Base-by-base conservation (phyloP, 2,329 filamentous ascomycete genomes). In the Hypoxylon sp. region DNA sequence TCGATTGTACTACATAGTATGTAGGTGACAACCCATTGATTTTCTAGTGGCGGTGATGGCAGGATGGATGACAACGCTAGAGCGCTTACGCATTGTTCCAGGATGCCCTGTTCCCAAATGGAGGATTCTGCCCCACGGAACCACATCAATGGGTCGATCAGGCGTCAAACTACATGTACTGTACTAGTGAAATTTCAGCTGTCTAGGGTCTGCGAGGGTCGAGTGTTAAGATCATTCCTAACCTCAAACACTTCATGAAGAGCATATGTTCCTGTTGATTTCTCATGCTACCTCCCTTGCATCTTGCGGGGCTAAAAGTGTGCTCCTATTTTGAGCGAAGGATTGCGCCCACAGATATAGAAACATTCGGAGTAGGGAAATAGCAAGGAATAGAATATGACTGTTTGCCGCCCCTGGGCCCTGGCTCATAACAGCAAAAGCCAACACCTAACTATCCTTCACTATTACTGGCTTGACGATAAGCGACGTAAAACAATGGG, bases 111-210 rank as follows among this genome's bases (percentile, higher is more conserved):
- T n/a, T n/a, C n/a, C 21, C 8, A 32, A 35, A 35, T 37, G 27
- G 19, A 21, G 35, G 26, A 50, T 35, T 40, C 26, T 43, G 40
- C 55, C 51, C 55, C 55, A 47, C 51, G 36, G 31, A n/a, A 35
- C 55, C 45, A 54, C 32, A 49, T 45, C 38, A 46, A 49, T 55
- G 43, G 29, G 40, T 29, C 23, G 30, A 35, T 15, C 21, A 34
- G 16, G 30, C 16, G 41, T 20, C 6, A 27, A 35, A 11, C 23
- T n/a, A n/a, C n/a, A n/a, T n/a, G n/a, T n/a, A n/a, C n/a, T n/a
- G n/a, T n/a, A n/a, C n/a, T n/a, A n/a, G n/a, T n/a, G n/a, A n/a
- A n/a, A n/a, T n/a, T n/a, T n/a, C n/a, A n/a, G n/a, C n/a, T n/a
- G n/a, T n/a, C n/a, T n/a, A n/a, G n/a, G n/a, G n/a, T n/a, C n/a